Evolutionary conservation across 768 basidiomycete species (phyloP), one percentile per base, ranked within the genome.

Genomic region (Calvatia gigantea): DNA sequence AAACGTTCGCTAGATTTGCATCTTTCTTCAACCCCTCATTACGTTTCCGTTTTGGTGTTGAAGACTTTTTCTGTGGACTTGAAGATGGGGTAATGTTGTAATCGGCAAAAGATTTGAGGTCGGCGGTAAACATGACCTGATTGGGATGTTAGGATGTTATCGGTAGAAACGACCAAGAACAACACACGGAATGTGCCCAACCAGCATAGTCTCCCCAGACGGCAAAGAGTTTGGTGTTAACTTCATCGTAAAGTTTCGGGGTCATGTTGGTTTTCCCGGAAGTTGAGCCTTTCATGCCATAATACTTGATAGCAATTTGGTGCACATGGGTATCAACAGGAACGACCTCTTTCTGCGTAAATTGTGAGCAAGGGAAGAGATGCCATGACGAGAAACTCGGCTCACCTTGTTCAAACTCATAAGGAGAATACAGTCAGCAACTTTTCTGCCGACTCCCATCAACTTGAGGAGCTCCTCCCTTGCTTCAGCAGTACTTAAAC

Each of bases 321-420:
- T 89, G 77, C 27, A 99, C 90, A 66, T 99, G 97, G 0, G 95
- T 97, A 66, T 99, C 97, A 50, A 99, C 91, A 3, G 97, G 97
- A 7, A 98, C 82, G 14, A 94, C 86, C 60, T 92, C 88, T 63
- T 74, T 78, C 92, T 96, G 62, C 19, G 41, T 42, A 5, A n/a
- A 41, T 44, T 33, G 37, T 11, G 11, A 57, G 29, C 49, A 56
- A 27, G 48, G 33, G 32, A 45, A 46, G 33, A 27, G 38, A 33
- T 19, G 17, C 21, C 51, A 38, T 35, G 2, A 41, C 15, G 47
- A 53, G 44, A 35, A 19, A 6, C 57, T 19, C 32, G 31, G 32
- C 60, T 6, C 58, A 91, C 92, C 80, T 94, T 91, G 71, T 96
- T 89, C 56, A 95, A 67, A 64, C 91, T 91, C 94, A 98, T 96